Base-by-base conservation (phyloP, 208 protist species). In the Wallacemonas sp. region DNA sequence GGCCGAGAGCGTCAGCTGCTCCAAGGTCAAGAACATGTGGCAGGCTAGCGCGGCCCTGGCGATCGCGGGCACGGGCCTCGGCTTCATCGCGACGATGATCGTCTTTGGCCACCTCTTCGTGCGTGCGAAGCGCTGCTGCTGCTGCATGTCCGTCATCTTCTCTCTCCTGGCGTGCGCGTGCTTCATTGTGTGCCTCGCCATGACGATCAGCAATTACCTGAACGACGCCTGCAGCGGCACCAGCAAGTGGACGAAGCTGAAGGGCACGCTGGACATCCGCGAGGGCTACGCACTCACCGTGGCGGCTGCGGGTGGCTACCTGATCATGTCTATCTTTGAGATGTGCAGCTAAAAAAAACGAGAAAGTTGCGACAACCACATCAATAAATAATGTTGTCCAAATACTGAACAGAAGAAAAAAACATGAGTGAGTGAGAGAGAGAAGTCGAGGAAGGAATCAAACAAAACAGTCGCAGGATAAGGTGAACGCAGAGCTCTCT, bases 251-350 rank as follows among this genome's bases (percentile, higher is more conserved):
- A 49, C 30, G 29, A 34, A 62, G 48, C 47, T 66, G 34, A 38
- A 46, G n/a, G 34, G 52, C 32, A 36, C 27, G 6, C 54, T 49
- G 21, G 17, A 21, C 0, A 33, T 70, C 14, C 61, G 27, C 3
- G 61, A 70, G 32, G 63, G 70, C 36, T 75, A 61, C 43, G 57
- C 57, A 23, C 36, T 69, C 29, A 49, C 61, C 19, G 55, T 44
- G 8, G 36, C 39, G 17, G 29, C 70, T 0, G 41, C 60, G 16
- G 70, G 43, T 54, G 63, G 56, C 26, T 23, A 46, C 23, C 38
- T 75, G 11, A 55, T 75, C 33, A 47, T 69, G 36, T 21, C 29
- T n/a, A 41, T 66, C 36, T 46, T 75, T 6, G 52, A 29, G 8
- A 41, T 63, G 21, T 75, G 58, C 63, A 64, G 63, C 38, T 58